Conservation (phyloP, 2,329 filamentous ascomycete genomes). For the Aureobasidium sp. region DNA sequence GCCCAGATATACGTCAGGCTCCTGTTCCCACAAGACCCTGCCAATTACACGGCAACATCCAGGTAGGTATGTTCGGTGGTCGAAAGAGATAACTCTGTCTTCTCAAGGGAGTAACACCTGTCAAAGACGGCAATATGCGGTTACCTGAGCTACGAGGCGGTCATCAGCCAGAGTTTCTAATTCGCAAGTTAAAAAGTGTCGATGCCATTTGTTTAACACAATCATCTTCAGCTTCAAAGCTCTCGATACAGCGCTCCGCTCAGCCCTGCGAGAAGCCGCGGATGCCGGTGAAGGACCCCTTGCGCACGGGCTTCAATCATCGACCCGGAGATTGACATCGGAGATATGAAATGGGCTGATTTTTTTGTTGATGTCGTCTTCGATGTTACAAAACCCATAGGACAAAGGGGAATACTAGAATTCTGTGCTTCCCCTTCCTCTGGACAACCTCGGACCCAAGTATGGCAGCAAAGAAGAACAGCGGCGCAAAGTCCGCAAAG, state of each 20-base stretch:
- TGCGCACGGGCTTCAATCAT: neutral
- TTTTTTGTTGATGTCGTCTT: conserved; percentile 12
- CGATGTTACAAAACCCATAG: conserved; percentile 2
- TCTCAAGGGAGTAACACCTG: too few species aligned
- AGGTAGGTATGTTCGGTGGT: too few species aligned
- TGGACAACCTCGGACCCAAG: neutral
- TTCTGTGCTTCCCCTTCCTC: neutral
- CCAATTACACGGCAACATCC: too few species aligned
- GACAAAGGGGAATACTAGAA: neutral
- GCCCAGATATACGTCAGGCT: too few species aligned
- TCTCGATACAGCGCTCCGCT: too few species aligned
- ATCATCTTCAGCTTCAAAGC: too few species aligned
- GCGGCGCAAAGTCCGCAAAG: neutral
- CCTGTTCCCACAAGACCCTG: too few species aligned
- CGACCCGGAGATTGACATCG: conserved; percentile 6
- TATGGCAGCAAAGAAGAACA: neutral
- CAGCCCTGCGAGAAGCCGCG: conserved; percentile 5
- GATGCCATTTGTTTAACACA: neutral
- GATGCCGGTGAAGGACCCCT: neutral
- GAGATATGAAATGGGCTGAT: conserved; percentile 14
- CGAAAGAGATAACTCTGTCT: too few species aligned
- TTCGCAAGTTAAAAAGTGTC: neutral
- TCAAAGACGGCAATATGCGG: too few species aligned
- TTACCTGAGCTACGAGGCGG: neutral
- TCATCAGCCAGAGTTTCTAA: neutral